These are phyloP conservation scores for Parathielavia hyrcaniae DNA, from an alignment of 495 filamentous ascomycete genomes.

Conservation along the genomic window DNA sequence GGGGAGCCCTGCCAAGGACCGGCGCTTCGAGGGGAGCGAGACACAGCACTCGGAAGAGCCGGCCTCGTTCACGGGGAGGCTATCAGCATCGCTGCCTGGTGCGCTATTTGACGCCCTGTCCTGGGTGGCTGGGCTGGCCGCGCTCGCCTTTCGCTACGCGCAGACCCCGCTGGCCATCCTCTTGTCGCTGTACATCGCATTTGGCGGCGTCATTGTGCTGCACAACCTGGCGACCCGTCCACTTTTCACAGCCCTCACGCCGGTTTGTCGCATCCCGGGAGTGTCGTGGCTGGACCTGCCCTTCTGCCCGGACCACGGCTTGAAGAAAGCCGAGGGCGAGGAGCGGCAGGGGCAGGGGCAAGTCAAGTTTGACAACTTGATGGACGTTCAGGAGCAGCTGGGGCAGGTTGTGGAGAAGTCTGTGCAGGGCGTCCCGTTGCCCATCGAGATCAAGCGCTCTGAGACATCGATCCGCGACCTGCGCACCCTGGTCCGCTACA, in stretches of 20 bases:
- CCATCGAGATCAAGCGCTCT: constrained; percentile 62
- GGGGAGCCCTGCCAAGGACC: constrained; percentile 11
- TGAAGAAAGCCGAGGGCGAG: constrained; percentile 9
- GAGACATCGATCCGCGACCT: constrained; percentile 69
- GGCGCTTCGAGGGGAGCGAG: constrained; percentile 7
- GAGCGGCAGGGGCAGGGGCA: constrained; percentile 16
- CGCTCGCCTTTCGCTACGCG: constrained; percentile 43
- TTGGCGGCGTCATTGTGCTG: constrained; percentile 44
- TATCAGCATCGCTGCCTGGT: constrained; percentile 26
- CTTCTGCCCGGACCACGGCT: constrained; percentile 46
- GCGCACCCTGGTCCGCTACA: constrained; percentile 54
- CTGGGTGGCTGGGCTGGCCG: constrained; percentile 47
- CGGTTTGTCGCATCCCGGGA: constrained; percentile 60
- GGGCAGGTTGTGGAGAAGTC: constrained; percentile 59
- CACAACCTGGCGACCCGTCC: constrained; percentile 48
- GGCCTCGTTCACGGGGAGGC: constrained; percentile 2
- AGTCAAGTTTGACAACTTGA: constrained; percentile 60
- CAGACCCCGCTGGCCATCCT: constrained; percentile 52
- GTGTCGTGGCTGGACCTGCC: constrained; percentile 51
- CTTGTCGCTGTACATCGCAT: constrained; percentile 47
- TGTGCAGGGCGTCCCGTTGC: constrained; percentile 52
- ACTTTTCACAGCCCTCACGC: constrained; percentile 48
- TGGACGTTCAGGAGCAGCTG: constrained; percentile 59
- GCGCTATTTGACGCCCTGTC: constrained; percentile 30
- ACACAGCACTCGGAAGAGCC: background rate